Conservation (phyloP, 768 basidiomycete species). For the Cyclocybe aegerita region DNA sequence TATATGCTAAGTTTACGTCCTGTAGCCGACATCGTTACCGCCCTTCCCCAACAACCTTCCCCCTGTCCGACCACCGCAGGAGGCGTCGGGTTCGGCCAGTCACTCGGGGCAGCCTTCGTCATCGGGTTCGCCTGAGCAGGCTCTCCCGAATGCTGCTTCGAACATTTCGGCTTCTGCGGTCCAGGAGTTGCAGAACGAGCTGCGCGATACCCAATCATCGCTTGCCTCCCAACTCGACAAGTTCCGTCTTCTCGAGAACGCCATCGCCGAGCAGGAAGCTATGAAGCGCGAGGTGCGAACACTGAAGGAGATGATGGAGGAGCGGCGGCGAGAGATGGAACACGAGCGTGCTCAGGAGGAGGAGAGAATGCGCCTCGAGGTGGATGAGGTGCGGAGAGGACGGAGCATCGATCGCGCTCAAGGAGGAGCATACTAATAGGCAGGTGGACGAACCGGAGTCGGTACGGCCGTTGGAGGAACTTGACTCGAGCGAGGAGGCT, state of each 20-base stretch:
- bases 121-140: constrained; percentile 3
- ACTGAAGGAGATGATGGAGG: constrained; percentile 63
- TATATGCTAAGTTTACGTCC: constrained; percentile 3
- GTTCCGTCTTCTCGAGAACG: constrained; percentile 77
- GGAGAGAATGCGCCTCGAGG: constrained; percentile 17
- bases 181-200: constrained; percentile 79
- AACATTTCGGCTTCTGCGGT: constrained; percentile 49
- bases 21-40: constrained; percentile 60
- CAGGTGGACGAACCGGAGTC: constrained; percentile 74
- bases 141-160: constrained; percentile 17
- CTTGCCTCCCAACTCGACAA: constrained; percentile 79
- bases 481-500: too few relatives aligned
- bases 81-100: constrained; percentile 22
- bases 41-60: too few relatives aligned
- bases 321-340: constrained; percentile 7
- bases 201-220: constrained; percentile 79
- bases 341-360: constrained; percentile 26
- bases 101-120: constrained; percentile 24
- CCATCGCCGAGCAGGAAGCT: constrained; percentile 81
- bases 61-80: too few relatives aligned
- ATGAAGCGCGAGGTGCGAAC: constrained; percentile 77
- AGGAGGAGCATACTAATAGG: constrained; percentile 68
- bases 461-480: too few relatives aligned
- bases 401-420: too few relatives aligned
- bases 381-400: constrained; percentile 25